Conservation (phyloP, 73 alveolate species). For the Paramecium bursaria region DNA sequence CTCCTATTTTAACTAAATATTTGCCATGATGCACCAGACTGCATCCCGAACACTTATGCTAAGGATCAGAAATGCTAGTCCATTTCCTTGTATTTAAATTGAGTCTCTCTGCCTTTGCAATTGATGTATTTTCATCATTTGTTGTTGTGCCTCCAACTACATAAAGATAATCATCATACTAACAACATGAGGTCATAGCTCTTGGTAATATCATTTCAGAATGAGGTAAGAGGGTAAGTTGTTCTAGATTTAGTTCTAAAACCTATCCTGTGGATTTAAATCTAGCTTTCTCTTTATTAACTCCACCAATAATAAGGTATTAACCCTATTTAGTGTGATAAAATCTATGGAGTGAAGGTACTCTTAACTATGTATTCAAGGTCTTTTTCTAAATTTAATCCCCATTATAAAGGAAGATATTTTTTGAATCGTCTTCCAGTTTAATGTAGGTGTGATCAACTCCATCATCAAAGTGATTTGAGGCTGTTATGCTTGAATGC, state of each 20-base stretch:
- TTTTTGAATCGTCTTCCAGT: conserved; percentile 41
- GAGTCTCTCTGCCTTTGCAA: conserved; percentile 40
- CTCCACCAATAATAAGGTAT: conserved; percentile 42
- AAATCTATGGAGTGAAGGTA: conserved; percentile 12
- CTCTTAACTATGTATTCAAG: neutral
- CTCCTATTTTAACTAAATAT: conserved; percentile 32
- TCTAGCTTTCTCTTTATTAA: conserved; percentile 43
- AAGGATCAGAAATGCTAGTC: conserved; percentile 32
- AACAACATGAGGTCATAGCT: conserved; percentile 39
- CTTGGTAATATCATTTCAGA: conserved; percentile 53
- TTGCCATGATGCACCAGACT: neutral
- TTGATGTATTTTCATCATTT: conserved; percentile 48
- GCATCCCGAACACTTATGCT: conserved; percentile 39
- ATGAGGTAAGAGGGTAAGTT: neutral
- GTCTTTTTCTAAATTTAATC: neutral
- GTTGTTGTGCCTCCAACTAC: conserved; percentile 51
- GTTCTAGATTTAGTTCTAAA: conserved; percentile 23
- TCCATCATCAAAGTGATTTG: conserved; percentile 31
- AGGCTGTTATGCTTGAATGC: neutral
- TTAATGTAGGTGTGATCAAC: neutral
- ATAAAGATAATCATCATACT: conserved; percentile 4
- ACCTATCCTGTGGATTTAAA: conserved; percentile 13
- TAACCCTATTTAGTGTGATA: neutral
- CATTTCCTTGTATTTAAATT: conserved; percentile 26
- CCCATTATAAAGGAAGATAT: neutral